Conservation (phyloP, 2,329 filamentous ascomycete species). For the Phyllosticta citribraziliensis region DNA sequence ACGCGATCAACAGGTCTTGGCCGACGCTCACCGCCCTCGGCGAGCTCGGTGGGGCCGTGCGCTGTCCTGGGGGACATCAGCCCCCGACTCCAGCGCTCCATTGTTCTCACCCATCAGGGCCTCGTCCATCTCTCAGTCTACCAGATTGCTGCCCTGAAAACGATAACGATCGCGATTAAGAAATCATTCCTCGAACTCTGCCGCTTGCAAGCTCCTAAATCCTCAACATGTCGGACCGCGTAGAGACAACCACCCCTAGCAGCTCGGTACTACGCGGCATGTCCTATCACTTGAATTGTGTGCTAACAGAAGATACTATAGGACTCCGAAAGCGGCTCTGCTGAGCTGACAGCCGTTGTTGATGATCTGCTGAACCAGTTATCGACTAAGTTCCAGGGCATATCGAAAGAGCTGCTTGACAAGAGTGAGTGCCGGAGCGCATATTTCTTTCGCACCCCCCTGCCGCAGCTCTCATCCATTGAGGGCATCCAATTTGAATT, state of each 20-base stretch:
- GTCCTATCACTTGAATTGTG: neutral
- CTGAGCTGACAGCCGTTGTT: slow-evolving; percentile 66
- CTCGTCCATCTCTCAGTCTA: neutral
- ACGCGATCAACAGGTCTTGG: slow-evolving; percentile 20
- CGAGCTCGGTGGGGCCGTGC: neutral
- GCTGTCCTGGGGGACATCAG: neutral
- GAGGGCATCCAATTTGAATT: too few species aligned
- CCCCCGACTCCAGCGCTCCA: neutral
- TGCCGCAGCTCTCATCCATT: too few species aligned
- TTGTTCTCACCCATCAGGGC: neutral
- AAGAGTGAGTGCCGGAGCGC: slow-evolving; percentile 55
- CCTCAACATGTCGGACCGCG: slow-evolving; percentile 11
- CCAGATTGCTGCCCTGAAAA: neutral
- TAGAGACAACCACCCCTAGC: slow-evolving; percentile 5
- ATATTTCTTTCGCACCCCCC: neutral
- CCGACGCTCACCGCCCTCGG: slow-evolving; percentile 21
- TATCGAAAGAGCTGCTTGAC: slow-evolving; percentile 78
- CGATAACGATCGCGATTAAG: too few species aligned
- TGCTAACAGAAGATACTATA: neutral
- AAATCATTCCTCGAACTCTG: neutral
- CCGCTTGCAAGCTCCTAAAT: neutral
- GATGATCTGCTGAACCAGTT: slow-evolving; percentile 80
- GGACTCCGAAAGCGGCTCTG: slow-evolving; percentile 18
- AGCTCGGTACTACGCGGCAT: slow-evolving; percentile 3
- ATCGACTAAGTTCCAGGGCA: slow-evolving; percentile 72